Evolutionary conservation across 2,329 filamentous ascomycete species (phyloP), one percentile per base, ranked within the genome.

Genomic region (Fusarium sp.): DNA sequence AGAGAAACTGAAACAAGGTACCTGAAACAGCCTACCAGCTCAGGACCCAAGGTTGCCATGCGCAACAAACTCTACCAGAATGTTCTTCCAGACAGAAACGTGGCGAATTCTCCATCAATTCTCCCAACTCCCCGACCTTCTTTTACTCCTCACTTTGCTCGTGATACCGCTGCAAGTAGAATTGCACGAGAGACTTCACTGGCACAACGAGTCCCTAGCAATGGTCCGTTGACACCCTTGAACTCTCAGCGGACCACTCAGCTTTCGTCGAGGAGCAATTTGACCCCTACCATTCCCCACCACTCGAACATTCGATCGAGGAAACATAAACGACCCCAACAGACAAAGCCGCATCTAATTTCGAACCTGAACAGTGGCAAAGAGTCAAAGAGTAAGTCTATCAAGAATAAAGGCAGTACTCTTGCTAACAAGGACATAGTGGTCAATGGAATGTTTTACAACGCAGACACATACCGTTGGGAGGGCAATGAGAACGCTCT

Each of bases 381-480:
- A 74, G 91, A 93, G 73, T 86, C 91, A 34, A 97, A 95, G 84
- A 91, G 94, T 97, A 85, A 84, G 89, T 70, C 59, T 32, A 27
- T 37, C 20, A 16, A 44, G 16, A 25, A 24, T 14, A 4, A 24
- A 20, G 16, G 4, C 16, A 42, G 34, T 47, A n/a, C n/a, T n/a
- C 12, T 48, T 61, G 48, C 78, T 83, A 76, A 83, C 73, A 48
- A 32, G 29, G 45, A 45, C 46, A 30, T 69, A 95, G 93, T 91
- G 76, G 88, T 97, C 65, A 96, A 97, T 80, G 96, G 95, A 70
- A 99, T 99, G 96, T 91, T 90, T 57, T 99, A 97, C 79, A 98
- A 99, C 76, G 93, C 96, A 9, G 84, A 87, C 29, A 92, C 93
- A 11, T 96, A 91, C 76, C 88, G 90, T 52, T 99, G 96, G 96